A percentile compares a stretch with the other conserved stretches of the same genome.
These are phyloP conservation scores for Aschersonia sp. DNA, from an alignment of 2,329 filamentous ascomycete genomes.

Conservation along the genomic window DNA sequence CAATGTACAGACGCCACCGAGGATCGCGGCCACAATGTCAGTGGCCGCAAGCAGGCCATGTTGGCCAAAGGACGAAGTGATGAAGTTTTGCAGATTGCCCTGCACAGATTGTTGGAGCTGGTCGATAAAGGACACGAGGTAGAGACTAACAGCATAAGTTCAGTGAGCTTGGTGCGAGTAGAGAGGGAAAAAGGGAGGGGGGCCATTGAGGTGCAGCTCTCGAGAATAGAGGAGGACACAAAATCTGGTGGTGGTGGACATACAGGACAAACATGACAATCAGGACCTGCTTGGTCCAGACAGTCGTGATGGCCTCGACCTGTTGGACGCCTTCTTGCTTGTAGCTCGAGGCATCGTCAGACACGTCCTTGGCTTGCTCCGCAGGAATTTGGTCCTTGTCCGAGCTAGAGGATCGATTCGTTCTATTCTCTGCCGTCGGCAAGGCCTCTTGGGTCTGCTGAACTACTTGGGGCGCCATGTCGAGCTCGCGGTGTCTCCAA, in stretches of 20 bases:
- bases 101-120: constrained; percentile 20
- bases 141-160: constrained; percentile 14
- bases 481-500: not conserved
- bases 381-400: not conserved
- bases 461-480: not conserved
- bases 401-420: not conserved
- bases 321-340: constrained; percentile 21
- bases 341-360: constrained; percentile 8
- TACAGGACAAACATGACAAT: constrained; percentile 22
- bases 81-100: constrained; percentile 43
- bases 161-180: no score
- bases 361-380: not conserved
- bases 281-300: constrained; percentile 21
- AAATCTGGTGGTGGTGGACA: constrained; percentile 4
- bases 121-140: constrained; percentile 23
- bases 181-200: no score
- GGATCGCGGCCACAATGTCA: constrained; percentile 39
- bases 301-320: constrained; percentile 22
- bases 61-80: constrained; percentile 48
- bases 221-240: no score
- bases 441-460: not conserved
- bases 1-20: constrained; percentile 22
- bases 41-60: constrained; percentile 56
- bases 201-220: no score
- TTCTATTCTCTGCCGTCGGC: not conserved